Conservation (phyloP, 2,329 filamentous ascomycete genomes). For the Fusarium newnesense region DNA sequence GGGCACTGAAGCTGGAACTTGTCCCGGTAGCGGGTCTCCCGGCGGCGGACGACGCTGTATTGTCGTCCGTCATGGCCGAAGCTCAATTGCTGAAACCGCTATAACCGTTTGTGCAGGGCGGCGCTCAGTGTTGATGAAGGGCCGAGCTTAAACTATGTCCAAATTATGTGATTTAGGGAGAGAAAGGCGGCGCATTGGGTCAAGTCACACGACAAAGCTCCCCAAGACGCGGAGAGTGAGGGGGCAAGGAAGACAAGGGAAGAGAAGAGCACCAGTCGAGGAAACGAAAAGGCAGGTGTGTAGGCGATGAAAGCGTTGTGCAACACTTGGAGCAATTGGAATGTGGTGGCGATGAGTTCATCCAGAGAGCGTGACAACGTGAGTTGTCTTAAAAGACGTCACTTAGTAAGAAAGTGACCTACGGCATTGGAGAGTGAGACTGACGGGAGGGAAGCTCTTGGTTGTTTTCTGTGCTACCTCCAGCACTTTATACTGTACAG, state of each 20-base stretch:
- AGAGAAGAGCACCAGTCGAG: not conserved
- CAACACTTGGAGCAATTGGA: conserved; percentile 26
- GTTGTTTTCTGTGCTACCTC: not conserved
- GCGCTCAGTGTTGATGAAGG: not conserved
- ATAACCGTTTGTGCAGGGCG: not conserved
- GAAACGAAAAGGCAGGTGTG: not conserved
- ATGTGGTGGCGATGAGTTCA: conserved; percentile 33
- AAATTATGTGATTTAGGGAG: not conserved
- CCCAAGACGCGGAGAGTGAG: not conserved
- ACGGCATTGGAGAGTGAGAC: conserved; percentile 3
- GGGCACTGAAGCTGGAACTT: conserved; percentile 37
- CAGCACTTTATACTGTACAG: not conserved
- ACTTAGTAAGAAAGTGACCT: conserved; percentile 10
- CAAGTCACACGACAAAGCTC: conserved; percentile 34
- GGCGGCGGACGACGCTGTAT: conserved; percentile 20
- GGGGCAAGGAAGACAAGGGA: conserved; percentile 3
- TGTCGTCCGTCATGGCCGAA: conserved; percentile 33
- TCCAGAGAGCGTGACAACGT: not conserved
- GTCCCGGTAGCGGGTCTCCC: conserved; percentile 45
- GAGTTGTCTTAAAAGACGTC: conserved; percentile 29
- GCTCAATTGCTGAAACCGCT: conserved; percentile 12
- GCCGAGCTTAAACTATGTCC: conserved; percentile 1
- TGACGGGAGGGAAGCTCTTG: conserved; percentile 6
- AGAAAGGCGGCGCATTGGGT: conserved; percentile 12
- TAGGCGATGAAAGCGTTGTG: conserved; percentile 22